Evolutionary conservation across 1,284 basidiomycete species (phyloP).

Genomic region (Trametes versicolor): DNA sequence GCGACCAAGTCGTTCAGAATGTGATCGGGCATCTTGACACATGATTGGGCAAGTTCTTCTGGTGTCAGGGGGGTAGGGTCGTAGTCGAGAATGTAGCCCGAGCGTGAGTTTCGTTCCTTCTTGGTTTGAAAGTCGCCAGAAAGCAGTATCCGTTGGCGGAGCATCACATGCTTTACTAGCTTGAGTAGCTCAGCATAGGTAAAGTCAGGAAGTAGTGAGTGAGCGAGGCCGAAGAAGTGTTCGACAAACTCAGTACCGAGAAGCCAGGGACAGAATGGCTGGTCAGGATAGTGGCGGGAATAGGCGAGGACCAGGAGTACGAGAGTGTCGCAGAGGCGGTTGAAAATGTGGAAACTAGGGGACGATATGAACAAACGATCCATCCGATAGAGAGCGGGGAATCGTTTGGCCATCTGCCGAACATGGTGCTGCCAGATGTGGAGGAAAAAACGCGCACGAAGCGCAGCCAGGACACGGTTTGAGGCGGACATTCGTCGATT

Average conservation of each 20-base stretch:
- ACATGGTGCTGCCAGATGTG: conserved; percentile 24
- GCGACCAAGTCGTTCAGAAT: conserved; percentile 28
- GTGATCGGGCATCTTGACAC: not conserved
- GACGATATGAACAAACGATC: conserved; percentile 40
- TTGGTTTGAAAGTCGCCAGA: conserved; percentile 27
- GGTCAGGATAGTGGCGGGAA: conserved; percentile 28
- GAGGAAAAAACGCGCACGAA: conserved; percentile 40
- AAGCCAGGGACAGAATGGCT: conserved; percentile 31
- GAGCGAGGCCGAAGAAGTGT: conserved; percentile 43
- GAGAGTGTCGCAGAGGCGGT: conserved; percentile 40
- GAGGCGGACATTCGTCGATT: conserved; percentile 26
- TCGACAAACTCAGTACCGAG: conserved; percentile 42
- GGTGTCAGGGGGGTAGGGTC: conserved; percentile 29
- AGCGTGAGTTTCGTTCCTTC: conserved; percentile 23
- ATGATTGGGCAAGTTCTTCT: conserved; percentile 11
- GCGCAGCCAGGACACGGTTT: conserved; percentile 34
- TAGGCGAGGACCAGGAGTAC: conserved; percentile 34
- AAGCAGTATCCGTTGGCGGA: conserved; percentile 39
- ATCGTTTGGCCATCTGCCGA: conserved; percentile 32
- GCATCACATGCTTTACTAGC: conserved; percentile 37
- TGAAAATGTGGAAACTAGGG: conserved; percentile 41
- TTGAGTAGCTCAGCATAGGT: conserved; percentile 41
- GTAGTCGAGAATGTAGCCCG: conserved; percentile 36
- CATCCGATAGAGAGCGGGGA: conserved; percentile 35
- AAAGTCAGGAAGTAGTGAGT: conserved; percentile 40